Evolutionary conservation across 805 yeast genomes (phyloP), one percentile per base, ranked within the genome.

Genomic region (Ogataea pignaliae): DNA sequence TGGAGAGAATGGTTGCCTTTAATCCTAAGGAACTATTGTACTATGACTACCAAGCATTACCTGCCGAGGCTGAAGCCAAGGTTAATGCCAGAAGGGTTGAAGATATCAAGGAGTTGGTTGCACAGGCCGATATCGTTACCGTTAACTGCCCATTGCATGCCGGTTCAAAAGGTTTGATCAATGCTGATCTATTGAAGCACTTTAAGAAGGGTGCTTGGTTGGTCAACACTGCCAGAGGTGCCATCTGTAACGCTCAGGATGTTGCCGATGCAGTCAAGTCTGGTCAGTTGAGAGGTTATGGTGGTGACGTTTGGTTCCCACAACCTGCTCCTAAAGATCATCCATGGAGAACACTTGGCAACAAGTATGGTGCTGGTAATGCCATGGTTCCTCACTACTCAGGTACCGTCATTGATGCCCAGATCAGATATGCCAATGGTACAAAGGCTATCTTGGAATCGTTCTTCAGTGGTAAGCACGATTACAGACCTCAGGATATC

Each of bases 221-320:
- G 45, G 86, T 84, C 43, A 82, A 84, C 72, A 84, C 90, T 40
- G 90, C 90, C 16, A 76, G 91, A 61, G 93, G 93, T 48, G 91
- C 90, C 36, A 85, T 85, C 54, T 75, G 85, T 61, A 80, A 74
- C 44, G 83, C 78, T 39, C 73, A 83, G 57, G 93, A 81, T 54
- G 85, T 85, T 50, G 89, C 88, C 0, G 89, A 72, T 12, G 91
- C 91, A 1, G 75, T 85, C 34, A 60, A 71, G 43, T 66, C 78
- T 33, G 93, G 93, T 40, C 82, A 81, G 54, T 61, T 85, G 40
- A 71, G 83, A 56, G 91, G 90, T 41, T 85, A 85, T 60, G 93
- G 90, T 56, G 93, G 91, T 54, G 93, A 85, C 64, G 93, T 85
- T 41, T 85, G 91, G 88, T 75, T 58, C 70, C 83, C 83, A n/a